Conservation (phyloP, 2,329 filamentous ascomycete species). For the Sclerotinia spermophila region DNA sequence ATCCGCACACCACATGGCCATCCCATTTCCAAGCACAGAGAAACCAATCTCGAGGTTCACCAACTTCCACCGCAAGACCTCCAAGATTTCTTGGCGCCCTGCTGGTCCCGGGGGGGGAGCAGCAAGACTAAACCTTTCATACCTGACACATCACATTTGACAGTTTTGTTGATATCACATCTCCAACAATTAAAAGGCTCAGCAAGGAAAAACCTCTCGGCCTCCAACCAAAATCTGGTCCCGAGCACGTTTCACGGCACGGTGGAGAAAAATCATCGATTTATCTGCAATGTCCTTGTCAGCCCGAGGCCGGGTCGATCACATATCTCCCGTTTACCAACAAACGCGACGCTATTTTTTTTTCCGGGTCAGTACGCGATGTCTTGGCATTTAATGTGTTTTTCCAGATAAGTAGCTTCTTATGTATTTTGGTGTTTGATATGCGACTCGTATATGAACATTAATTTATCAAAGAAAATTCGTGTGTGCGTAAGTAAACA, state of each 20-base stretch:
- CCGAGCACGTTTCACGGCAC: neutral
- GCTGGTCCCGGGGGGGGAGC: neutral
- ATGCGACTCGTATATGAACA: neutral
- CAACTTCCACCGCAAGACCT: neutral
- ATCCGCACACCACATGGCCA: neutral
- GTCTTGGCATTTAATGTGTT: slow-evolving; percentile 1
- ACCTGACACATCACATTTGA: neutral
- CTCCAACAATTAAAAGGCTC: neutral
- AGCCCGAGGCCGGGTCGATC: neutral
- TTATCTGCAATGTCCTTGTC: neutral
- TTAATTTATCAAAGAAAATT: neutral
- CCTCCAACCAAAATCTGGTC: neutral
- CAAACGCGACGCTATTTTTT: slow-evolving; percentile 2
- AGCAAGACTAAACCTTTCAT: neutral
- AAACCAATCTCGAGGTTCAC: neutral
- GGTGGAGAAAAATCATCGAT: neutral
- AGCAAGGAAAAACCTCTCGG: neutral
- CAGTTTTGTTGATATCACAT: neutral
- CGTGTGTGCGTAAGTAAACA: neutral
- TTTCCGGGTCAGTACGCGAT: neutral
- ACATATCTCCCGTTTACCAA: slow-evolving; percentile 7
- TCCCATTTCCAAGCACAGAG: neutral
- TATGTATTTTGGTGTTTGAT: neutral
- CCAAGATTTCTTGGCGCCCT: slow-evolving; percentile 2
- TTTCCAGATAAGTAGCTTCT: neutral